These are phyloP conservation scores for Alternaria postmessia DNA, from an alignment of 2,329 filamentous ascomycete species.

Conservation along the genomic window DNA sequence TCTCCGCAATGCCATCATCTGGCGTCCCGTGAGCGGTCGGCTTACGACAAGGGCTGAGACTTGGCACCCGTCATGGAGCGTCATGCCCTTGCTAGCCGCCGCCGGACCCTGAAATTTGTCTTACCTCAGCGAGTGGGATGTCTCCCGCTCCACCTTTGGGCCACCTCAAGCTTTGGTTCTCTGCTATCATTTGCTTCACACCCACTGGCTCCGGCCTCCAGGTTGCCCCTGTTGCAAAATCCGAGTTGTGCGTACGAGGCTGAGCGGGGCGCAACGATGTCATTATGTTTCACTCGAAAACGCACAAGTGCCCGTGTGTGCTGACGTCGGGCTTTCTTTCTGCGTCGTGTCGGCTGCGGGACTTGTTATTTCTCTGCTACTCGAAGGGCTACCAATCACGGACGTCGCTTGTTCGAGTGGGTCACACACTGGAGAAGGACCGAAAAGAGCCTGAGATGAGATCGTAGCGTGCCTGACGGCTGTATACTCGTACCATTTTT, in stretches of 20 bases:
- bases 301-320: slow-evolving; percentile 4
- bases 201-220: slow-evolving; percentile 4
- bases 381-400: slow-evolving; percentile 18
- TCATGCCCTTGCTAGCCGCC: slow-evolving; percentile 15
- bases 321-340: slow-evolving; percentile 19
- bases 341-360: slow-evolving; percentile 14
- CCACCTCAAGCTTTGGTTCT: slow-evolving; percentile 14
- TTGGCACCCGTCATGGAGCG: slow-evolving; percentile 35
- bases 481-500: slow-evolving; percentile 12
- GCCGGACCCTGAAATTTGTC: slow-evolving; percentile 29
- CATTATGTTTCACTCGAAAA: slow-evolving; percentile 17
- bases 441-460: slow-evolving; percentile 22
- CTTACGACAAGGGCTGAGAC: slow-evolving; percentile 12
- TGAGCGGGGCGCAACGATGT: slow-evolving; percentile 9
- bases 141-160: slow-evolving; percentile 19
- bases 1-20: slow-evolving; percentile 33
- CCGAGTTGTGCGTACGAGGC: slow-evolving; percentile 15
- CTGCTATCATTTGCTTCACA: slow-evolving; percentile 16
- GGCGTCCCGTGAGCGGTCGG: slow-evolving; percentile 20
- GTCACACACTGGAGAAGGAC: slow-evolving; percentile 19
- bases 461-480: slow-evolving; percentile 26
- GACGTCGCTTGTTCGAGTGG: slow-evolving; percentile 6
- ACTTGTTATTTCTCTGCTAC: slow-evolving; percentile 11
- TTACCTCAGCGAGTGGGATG: slow-evolving; percentile 25
- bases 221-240: slow-evolving; percentile 14